These are phyloP conservation scores for Pythium phragmitis DNA, from an alignment of 352 stramenopile species.

Conservation along the genomic window DNA sequence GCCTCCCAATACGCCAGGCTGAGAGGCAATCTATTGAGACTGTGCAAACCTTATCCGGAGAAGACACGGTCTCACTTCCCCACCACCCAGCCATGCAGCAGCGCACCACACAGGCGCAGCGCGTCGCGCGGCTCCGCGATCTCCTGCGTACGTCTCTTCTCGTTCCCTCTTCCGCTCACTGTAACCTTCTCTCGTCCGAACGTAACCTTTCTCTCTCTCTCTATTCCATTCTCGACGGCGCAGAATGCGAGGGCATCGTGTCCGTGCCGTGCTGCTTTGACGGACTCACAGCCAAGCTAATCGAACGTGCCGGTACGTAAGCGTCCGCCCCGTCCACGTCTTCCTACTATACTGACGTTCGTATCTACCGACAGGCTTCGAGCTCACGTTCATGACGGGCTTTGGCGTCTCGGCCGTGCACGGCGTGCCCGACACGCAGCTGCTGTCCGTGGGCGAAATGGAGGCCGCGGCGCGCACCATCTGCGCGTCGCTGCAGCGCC, in stretches of 20 bases:
- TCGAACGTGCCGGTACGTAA: conserved; percentile 58
- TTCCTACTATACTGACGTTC: neutral
- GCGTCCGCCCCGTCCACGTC: no score
- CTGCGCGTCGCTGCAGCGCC: conserved; percentile 37
- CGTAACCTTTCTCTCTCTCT: conserved; percentile 3
- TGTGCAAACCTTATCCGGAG: neutral
- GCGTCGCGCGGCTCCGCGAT: conserved; percentile 44
- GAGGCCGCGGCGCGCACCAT: conserved; percentile 37
- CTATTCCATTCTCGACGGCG: neutral
- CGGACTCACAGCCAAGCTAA: conserved; percentile 86
- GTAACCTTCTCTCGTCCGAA: neutral
- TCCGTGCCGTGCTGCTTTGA: conserved; percentile 92
- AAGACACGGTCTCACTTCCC: no score
- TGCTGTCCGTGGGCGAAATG: conserved; percentile 73
- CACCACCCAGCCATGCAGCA: conserved; percentile 14
- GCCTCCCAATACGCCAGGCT: neutral
- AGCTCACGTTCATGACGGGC: conserved; percentile 92
- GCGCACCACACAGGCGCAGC: conserved; percentile 42
- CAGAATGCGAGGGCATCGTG: conserved; percentile 58
- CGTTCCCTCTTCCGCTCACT: neutral
- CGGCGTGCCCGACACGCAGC: conserved; percentile 88
- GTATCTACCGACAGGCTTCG: conserved; percentile 53
- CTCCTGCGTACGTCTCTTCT: conserved; percentile 34
- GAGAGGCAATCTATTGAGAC: neutral
- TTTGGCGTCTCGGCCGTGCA: conserved; percentile 89